These are phyloP conservation scores for Tieghemostelium lacteum DNA, from an alignment of 78 protist genomes.

Conservation along the genomic window DNA sequence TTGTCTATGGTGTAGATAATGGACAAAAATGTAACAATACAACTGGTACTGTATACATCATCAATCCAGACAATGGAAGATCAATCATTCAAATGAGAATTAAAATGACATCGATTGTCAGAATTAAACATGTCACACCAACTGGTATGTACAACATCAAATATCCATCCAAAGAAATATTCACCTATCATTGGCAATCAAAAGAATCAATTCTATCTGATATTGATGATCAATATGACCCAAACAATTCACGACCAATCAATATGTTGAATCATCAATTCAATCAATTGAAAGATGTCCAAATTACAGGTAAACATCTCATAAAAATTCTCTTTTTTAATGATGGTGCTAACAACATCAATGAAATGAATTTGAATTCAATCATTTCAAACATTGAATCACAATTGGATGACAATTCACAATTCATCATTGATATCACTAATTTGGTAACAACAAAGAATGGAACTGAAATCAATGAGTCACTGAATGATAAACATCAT, in stretches of 20 bases:
- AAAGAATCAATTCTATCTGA: conserved; percentile 13
- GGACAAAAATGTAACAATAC: conserved; percentile 24
- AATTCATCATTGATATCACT: background rate
- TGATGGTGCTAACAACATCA: background rate
- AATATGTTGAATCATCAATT: background rate
- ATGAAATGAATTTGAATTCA: background rate
- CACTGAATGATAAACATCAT: background rate
- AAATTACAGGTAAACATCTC: background rate
- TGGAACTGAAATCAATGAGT: background rate
- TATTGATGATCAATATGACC: no score
- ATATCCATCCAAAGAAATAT: conserved; percentile 40
- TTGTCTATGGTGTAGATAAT: background rate
- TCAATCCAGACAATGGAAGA: conserved; percentile 30
- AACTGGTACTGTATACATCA: conserved; percentile 15
- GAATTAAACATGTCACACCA: conserved; percentile 32
- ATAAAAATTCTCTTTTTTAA: no score
- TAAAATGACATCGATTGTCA: no score
- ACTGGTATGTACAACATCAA: no score
- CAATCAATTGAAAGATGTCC: background rate
- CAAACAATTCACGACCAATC: no score
- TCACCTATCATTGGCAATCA: conserved; percentile 32
- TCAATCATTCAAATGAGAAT: no score
- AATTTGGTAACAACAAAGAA: no score
- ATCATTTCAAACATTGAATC: no score
- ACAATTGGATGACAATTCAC: background rate